phyloP scores from a whole-genome alignment of 2,329 filamentous ascomycete genomes.

The Daldinia sp. region DNA sequence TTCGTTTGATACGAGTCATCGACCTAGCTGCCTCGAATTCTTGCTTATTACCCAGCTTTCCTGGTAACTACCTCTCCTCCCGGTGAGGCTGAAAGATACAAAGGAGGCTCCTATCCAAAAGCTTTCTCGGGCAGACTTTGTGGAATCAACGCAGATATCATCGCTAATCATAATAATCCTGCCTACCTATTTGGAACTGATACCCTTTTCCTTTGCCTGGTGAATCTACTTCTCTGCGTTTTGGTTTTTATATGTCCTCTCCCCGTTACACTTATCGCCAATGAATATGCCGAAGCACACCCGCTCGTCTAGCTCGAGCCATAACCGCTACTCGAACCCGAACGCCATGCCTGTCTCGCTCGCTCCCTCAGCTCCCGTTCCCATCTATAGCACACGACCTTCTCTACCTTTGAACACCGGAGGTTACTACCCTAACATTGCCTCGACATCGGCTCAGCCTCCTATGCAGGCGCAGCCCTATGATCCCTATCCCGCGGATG shows the following conservation, averaged over 20 bases:
- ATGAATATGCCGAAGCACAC: slow-evolving; percentile 61
- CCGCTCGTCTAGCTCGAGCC: slow-evolving; percentile 56
- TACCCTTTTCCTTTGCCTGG: slow-evolving; percentile 25
- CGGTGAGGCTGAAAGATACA: slow-evolving; percentile 40
- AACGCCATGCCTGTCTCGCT: slow-evolving; percentile 56
- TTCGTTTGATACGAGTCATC: slow-evolving; percentile 60
- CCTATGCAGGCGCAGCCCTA: slow-evolving; percentile 56
- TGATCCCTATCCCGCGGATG: slow-evolving; percentile 56
- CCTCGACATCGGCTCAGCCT: slow-evolving; percentile 50
- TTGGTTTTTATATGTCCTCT: slow-evolving; percentile 39
- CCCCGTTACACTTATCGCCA: slow-evolving; percentile 27
- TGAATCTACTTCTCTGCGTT: slow-evolving; percentile 28
- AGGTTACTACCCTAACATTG: slow-evolving; percentile 56
- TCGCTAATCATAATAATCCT: slow-evolving; percentile 48
- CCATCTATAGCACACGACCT: slow-evolving; percentile 58
- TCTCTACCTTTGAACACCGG: slow-evolving; percentile 53
- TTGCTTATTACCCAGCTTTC: slow-evolving; percentile 26
- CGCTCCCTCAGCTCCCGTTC: slow-evolving; percentile 55
- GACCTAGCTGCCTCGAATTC: slow-evolving; percentile 32
- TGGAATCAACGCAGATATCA: slow-evolving; percentile 39
- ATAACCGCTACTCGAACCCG: slow-evolving; percentile 52
- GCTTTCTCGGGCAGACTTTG: slow-evolving; percentile 14
- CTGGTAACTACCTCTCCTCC: slow-evolving; percentile 35
- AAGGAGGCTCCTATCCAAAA: slow-evolving; percentile 10
- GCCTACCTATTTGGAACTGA: slow-evolving; percentile 31